Percentiles rank a stretch among this genome's conserved stretches.
Conservation (phyloP, 2,329 filamentous ascomycete species). For the Venturia pyrina region DNA sequence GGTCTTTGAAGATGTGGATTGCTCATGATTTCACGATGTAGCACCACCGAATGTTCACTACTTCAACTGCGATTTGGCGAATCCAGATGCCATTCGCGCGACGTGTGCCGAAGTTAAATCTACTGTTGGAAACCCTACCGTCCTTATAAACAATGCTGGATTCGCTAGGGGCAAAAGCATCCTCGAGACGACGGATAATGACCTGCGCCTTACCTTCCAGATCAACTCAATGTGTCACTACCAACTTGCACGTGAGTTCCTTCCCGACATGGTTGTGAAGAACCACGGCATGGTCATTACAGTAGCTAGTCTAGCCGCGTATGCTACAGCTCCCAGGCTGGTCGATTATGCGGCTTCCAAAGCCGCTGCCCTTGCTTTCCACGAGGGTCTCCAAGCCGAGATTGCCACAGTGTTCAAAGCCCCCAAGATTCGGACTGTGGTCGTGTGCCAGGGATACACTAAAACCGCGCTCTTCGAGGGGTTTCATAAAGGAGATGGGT, state of each 20-base stretch:
- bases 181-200: constrained; percentile 45
- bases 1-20: not conserved
- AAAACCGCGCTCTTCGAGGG: constrained; percentile 51
- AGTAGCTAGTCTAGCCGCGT: constrained; percentile 55
- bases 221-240: constrained; percentile 62
- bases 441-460: constrained; percentile 54
- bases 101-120: constrained; percentile 44
- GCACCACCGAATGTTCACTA: constrained; percentile 48
- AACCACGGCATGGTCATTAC: constrained; percentile 69
- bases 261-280: constrained; percentile 51
- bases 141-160: constrained; percentile 66
- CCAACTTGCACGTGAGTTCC: constrained; percentile 55
- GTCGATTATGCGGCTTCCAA: constrained; percentile 61
- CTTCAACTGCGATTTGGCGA: constrained; percentile 62
- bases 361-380: constrained; percentile 55
- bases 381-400: constrained; percentile 46
- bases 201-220: constrained; percentile 58
- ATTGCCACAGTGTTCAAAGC: constrained; percentile 48
- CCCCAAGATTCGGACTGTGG: constrained; percentile 53
- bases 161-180: constrained; percentile 52
- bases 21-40: constrained; percentile 16
- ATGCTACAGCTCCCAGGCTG: constrained; percentile 50
- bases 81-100: constrained; percentile 40
- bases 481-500: constrained; percentile 41
- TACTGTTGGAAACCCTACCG: constrained; percentile 52